Evolutionary conservation across 129 eudicot species (phyloP).

Genomic region (Rutidosis leptorrhynchoides): DNA sequence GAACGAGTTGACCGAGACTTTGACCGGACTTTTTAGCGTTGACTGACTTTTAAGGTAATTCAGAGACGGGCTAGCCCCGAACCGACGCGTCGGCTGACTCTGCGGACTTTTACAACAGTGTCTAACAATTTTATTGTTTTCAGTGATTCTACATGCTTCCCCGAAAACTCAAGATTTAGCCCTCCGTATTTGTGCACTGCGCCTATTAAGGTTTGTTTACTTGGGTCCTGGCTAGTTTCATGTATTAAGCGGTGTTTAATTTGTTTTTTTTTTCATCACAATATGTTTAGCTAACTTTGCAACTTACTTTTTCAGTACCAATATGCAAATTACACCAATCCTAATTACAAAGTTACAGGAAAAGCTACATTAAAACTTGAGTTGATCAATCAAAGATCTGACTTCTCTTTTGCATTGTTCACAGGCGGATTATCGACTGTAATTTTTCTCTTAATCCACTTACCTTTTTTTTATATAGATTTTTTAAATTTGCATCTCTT

Average conservation of each 20-base stretch:
- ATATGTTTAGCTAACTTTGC: conserved; percentile 5
- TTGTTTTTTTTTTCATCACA: neutral
- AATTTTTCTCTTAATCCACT: conserved; percentile 11
- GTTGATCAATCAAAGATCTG: conserved; percentile 83
- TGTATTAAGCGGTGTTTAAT: neutral
- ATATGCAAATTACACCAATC: conserved; percentile 72
- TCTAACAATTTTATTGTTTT: conserved; percentile 3
- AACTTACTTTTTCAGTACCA: conserved; percentile 60
- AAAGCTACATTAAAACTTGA: conserved; percentile 71
- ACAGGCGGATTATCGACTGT: conserved; percentile 82
- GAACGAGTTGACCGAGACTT: too few species aligned
- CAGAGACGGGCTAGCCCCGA: too few species aligned
- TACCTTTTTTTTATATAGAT: neutral
- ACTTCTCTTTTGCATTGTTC: conserved; percentile 76
- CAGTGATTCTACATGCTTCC: conserved; percentile 68
- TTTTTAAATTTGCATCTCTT: conserved; percentile 7
- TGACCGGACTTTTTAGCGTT: too few species aligned
- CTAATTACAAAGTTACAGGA: conserved; percentile 59
- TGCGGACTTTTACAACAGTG: too few species aligned
- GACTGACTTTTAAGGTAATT: too few species aligned
- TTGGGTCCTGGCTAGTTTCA: conserved; percentile 13
- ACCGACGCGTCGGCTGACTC: too few species aligned
- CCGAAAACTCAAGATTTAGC: conserved; percentile 53
- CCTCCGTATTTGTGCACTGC: conserved; percentile 85
- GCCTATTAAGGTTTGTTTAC: conserved; percentile 73